Conservation (phyloP, 306 rosid genomes). For the Quercus dentata region DNA sequence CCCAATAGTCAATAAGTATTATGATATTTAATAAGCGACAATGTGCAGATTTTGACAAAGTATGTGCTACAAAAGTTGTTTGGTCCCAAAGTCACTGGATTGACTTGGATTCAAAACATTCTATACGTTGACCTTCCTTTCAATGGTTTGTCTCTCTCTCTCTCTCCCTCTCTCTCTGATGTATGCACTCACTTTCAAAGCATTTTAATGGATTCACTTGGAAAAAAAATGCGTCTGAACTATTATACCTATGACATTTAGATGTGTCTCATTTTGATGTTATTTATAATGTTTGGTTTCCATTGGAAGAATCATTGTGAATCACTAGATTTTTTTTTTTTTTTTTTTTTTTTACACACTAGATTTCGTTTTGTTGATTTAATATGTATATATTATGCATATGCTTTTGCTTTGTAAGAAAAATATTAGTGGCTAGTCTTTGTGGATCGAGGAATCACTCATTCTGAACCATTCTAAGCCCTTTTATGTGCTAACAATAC, state of each 20-base stretch:
- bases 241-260: background rate
- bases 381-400: too few species aligned
- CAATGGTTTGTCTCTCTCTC: slow-evolving; percentile 28
- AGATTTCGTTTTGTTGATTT: too few species aligned
- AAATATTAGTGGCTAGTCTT: too few species aligned
- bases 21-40: slow-evolving; percentile 10
- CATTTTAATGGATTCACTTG: background rate
- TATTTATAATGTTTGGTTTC: background rate
- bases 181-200: background rate
- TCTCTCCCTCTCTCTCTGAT: slow-evolving; percentile 22
- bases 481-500: too few species aligned
- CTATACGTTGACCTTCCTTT: slow-evolving; percentile 57
- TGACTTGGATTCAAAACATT: slow-evolving; percentile 52
- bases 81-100: slow-evolving; percentile 56
- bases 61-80: slow-evolving; percentile 69
- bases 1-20: background rate
- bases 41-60: slow-evolving; percentile 68
- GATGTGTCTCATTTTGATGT: background rate
- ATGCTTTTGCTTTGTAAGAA: too few species aligned
- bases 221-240: background rate
- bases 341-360: too few species aligned
- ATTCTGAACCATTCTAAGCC: too few species aligned
- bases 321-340: background rate
- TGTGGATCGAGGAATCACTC: too few species aligned
- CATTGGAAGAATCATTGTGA: background rate